Percentiles rank a stretch among this genome's conserved stretches.
Conservation (phyloP, 441 rosid genomes). For the Raphanus hybrid region DNA sequence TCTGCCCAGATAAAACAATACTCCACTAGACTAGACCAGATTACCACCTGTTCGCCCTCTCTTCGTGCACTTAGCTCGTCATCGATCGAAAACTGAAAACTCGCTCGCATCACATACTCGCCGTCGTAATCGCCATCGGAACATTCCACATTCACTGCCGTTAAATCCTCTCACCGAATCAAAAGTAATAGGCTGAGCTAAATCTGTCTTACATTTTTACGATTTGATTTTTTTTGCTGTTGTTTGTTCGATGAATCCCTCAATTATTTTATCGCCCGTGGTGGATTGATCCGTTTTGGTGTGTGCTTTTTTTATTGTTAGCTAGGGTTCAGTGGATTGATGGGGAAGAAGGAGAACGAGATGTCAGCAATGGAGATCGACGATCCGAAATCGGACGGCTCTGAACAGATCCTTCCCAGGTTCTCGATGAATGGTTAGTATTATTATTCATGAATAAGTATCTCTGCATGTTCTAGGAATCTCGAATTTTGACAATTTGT, state of each 20-base stretch:
- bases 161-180: not conserved
- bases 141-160: constrained; percentile 5
- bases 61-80: not conserved
- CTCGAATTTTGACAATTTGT: constrained; percentile 2
- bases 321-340: constrained; percentile 16
- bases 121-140: constrained; percentile 19
- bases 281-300: not conserved
- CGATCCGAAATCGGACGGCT: constrained; percentile 52
- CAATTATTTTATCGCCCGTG: constrained; percentile 4
- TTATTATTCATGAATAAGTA: not conserved
- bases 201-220: not conserved
- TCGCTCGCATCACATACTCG: constrained; percentile 13
- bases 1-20: not conserved
- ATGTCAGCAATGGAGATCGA: constrained; percentile 76
- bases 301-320: not conserved
- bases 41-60: constrained; percentile 5
- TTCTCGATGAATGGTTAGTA: constrained; percentile 81
- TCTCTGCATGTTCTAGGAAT: constrained; percentile 25
- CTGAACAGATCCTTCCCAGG: constrained; percentile 69
- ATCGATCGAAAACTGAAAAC: constrained; percentile 27
- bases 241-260: not conserved
- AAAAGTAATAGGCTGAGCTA: constrained; percentile 14
- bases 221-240: not conserved
- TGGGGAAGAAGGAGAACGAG: constrained; percentile 27
- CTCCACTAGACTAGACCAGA: not conserved